phyloP scores from a whole-genome alignment of 2,329 filamentous ascomycete species.

The Paraphaeosphaeria sporulosa region DNA sequence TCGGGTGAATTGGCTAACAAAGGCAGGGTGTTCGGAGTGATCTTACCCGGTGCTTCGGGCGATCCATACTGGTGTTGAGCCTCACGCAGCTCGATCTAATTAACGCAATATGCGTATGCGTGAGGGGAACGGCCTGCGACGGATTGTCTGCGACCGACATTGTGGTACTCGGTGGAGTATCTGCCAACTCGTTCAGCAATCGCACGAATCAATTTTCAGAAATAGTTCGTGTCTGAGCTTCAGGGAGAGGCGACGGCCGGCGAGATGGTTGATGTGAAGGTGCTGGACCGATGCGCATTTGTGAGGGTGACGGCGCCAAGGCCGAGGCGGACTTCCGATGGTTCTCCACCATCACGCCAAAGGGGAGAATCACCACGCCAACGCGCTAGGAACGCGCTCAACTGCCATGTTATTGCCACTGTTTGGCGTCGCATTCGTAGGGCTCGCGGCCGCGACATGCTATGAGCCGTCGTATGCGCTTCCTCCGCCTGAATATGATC shows the following conservation, averaged over 20 bases:
- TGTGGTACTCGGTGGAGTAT: neutral
- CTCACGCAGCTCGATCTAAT: too few relatives aligned
- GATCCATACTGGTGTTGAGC: too few relatives aligned
- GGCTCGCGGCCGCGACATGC: constrained; percentile 35
- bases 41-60: too few relatives aligned
- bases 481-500: constrained; percentile 44
- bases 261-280: neutral
- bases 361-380: neutral
- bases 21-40: too few relatives aligned
- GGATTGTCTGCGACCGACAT: neutral
- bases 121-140: too few relatives aligned
- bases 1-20: too few relatives aligned
- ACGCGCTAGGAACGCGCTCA: constrained; percentile 2
- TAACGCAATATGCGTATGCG: too few relatives aligned
- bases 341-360: neutral
- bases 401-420: constrained; percentile 25
- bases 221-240: neutral
- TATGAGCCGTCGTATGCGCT: constrained; percentile 50
- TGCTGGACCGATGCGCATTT: neutral
- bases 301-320: constrained; percentile 1
- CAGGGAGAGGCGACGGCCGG: neutral
- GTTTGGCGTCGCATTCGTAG: constrained; percentile 16
- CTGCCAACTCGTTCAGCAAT: neutral
- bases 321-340: neutral
- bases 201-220: neutral